Evolutionary conservation across 2,329 filamentous ascomycete genomes (phyloP), one percentile per base, ranked within the genome.

Genomic region (Dothidotthia symphoricarpi): DNA sequence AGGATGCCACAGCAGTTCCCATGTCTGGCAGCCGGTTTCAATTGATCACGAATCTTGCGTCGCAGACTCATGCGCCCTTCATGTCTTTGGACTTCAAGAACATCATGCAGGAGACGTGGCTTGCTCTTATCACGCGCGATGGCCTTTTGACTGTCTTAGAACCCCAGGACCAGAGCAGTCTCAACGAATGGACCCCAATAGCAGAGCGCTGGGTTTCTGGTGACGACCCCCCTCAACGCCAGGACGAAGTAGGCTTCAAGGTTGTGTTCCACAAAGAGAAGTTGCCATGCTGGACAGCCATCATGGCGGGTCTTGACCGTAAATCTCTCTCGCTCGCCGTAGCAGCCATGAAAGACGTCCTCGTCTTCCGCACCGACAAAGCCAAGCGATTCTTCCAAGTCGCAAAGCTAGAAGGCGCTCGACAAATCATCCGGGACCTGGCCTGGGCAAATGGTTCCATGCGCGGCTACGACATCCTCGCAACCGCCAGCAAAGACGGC

Each of bases 401-500:
- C 0, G 82, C 84, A 14, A 85, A 89, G 59, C 72, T 97, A 12
- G 74, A 75, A 19, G 82, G 82, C 2, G 86, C 95, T 54, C 76
- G 80, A 6, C 82, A 83, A 1, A 75, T 97, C 26, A 86, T 96
- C 6, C 78, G 91, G 31, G 90, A 96, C 63, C 80, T 96, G 1
- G 84, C 88, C 2, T 98, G 93, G 93, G 88, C 91, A 1, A 86
- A 89, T 31, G 91, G 89, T 10, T 94, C 89, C 49, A 88, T 94
- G 55, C 75, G 90, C 26, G 91, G 91, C 1, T 91, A 88, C 63
- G 93, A 98, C 64, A 78, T 91, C 40, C 78, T 97, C 53, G 93
- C 91, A 3, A 94, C 90, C 5, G 91, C 89, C 2, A 93, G 88
- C 62, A 94, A 94, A 66, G 93, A 98, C 62, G 91, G 93, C 3